Evolutionary conservation across 2,329 filamentous ascomycete genomes (phyloP), one percentile per base, ranked within the genome.

Genomic region (Fusarium abutilonis): DNA sequence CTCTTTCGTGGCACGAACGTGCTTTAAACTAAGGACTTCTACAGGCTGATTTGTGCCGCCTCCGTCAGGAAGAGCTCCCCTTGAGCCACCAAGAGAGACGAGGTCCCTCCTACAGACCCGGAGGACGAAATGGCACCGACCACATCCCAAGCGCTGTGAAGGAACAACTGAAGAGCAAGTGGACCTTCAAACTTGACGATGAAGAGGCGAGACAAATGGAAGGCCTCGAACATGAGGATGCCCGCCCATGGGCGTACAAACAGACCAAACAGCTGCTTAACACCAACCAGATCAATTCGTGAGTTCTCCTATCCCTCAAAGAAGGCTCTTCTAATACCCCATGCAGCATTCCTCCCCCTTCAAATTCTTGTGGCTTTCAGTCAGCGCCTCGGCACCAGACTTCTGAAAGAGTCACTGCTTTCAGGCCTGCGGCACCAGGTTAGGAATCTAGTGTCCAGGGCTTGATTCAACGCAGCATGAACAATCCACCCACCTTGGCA

Each of bases 1-100:
- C 19, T 10, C 15, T 15, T 29, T 4, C 13, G 3, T 14, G 29
- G 19, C 10, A 26, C 10, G 4, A 10, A 15, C 11, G 32, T 6
- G 1, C 38, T 32, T 34, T 44, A 38, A 38, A 9, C 31, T 31
- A 13, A 6, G 2, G 15, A 39, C 11, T 28, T 13, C 23, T 31
- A 21, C 32, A 72, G 69, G 62, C 60, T 39, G 69, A 72, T 26
- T 53, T 72, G 3, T 47, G 58, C 23, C 69, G 67, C 2, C 5
- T 14, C 3, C 60, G 69, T 2, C 69, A 72, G 31, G 66, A 72
- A 2, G 69, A 72, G 9, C 56, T 72, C 2, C 69, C 69, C 8
- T 29, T 72, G 2, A 70, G 56, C 7, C 4, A 32, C 1, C 6
- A 53, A 9, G 15, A 36, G 17, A 67, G 26, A 4, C 49, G 28